Conservation (phyloP, 495 filamentous ascomycete genomes). For the Talaromyces liani region DNA sequence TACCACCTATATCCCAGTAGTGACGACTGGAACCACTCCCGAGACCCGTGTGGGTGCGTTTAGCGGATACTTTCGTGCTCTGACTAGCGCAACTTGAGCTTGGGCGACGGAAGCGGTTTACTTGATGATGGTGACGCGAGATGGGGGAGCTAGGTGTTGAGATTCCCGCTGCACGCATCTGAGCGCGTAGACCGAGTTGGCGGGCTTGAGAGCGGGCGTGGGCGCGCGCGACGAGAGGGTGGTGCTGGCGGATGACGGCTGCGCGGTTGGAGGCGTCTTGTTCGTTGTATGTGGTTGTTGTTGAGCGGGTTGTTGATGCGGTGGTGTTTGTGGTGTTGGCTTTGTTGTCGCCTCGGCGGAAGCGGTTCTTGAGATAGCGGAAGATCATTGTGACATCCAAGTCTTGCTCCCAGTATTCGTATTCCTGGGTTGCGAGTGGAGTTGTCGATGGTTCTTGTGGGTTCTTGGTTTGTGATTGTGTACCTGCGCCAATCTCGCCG, state of each 20-base stretch:
- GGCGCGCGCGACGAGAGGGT: slow-evolving; percentile 65
- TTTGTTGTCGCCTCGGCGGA: slow-evolving; percentile 41
- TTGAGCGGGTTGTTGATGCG: slow-evolving; percentile 29
- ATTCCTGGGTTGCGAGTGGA: slow-evolving; percentile 30
- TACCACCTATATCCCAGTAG: slow-evolving; percentile 85
- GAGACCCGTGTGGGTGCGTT: slow-evolving; percentile 36
- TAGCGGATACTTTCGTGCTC: slow-evolving; percentile 58
- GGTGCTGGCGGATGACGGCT: slow-evolving; percentile 74
- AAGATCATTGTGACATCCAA: slow-evolving; percentile 85
- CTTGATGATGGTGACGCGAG: slow-evolving; percentile 16
- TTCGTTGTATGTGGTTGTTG: slow-evolving; percentile 26
- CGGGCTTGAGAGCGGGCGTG: slow-evolving; percentile 39
- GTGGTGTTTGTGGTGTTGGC: slow-evolving; percentile 21
- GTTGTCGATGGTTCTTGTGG: slow-evolving; percentile 26
- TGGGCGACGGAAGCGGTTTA: slow-evolving; percentile 38
- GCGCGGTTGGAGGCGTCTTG: slow-evolving; percentile 69
- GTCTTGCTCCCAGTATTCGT: slow-evolving; percentile 83
- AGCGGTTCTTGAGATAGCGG: slow-evolving; percentile 71
- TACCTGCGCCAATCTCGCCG: slow-evolving; percentile 27
- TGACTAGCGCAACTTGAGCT: slow-evolving; percentile 71
- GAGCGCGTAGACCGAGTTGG: slow-evolving; percentile 39
- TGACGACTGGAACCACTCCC: slow-evolving; percentile 56
- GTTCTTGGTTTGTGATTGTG: slow-evolving; percentile 10
- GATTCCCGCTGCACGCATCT: slow-evolving; percentile 32
- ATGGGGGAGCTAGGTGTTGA: slow-evolving; percentile 36